Evolutionary conservation across 139 green algal species (phyloP).

Genomic region (Tetradesmus obliquus): DNA sequence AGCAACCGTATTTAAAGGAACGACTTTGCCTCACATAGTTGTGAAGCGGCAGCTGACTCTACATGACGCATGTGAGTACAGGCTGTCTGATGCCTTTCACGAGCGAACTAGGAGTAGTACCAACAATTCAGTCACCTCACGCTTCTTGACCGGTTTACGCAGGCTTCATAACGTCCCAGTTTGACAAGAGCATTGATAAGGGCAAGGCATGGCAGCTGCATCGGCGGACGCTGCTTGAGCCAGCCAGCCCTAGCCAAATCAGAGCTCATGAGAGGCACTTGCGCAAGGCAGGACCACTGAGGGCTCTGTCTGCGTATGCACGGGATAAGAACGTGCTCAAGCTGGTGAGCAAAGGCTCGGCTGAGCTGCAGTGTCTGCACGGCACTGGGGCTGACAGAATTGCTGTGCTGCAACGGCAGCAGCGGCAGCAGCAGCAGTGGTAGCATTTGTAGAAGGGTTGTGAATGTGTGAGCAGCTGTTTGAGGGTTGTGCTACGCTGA

Average conservation of each 20-base stretch:
- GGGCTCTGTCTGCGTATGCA: conserved; percentile 42
- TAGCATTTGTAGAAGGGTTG: not conserved
- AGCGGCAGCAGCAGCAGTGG: not conserved
- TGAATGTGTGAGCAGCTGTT: not conserved
- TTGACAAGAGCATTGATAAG: conserved; percentile 11
- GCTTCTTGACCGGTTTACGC: not conserved
- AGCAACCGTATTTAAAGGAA: conserved; percentile 30
- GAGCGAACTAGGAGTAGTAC: not conserved
- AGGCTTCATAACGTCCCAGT: conserved; percentile 29
- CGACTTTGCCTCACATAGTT: conserved; percentile 31
- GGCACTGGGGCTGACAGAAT: not conserved
- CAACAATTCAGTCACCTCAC: not conserved
- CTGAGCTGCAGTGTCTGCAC: not conserved
- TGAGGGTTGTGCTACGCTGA: not conserved
- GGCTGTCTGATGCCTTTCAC: not conserved
- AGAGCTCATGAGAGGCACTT: conserved; percentile 41
- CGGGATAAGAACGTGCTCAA: conserved; percentile 44
- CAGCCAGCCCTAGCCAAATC: not conserved
- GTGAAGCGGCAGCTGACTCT: conserved; percentile 4
- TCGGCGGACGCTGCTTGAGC: conserved; percentile 20
- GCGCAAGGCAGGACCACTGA: conserved; percentile 37
- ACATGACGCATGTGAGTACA: not conserved
- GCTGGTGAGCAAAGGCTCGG: conserved; percentile 14
- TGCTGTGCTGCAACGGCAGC: not conserved
- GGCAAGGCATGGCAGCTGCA: conserved; percentile 41